Conservation (phyloP, 768 basidiomycete species). For the Tylopilus sp. region DNA sequence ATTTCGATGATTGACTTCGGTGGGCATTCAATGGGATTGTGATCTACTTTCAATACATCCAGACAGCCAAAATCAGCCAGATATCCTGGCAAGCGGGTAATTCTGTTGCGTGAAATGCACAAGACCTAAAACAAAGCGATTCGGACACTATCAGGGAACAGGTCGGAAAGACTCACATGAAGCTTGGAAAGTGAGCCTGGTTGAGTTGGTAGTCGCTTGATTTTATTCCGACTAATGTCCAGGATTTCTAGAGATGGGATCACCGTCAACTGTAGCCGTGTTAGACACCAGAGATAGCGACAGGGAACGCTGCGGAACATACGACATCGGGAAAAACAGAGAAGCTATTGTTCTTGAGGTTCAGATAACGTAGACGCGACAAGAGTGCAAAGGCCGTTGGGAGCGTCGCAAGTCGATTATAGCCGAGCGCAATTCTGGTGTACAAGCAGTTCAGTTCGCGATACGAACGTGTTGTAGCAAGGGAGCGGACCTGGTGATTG, state of each 20-base stretch:
- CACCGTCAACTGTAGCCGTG: conserved; percentile 59
- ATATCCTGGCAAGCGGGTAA: conserved; percentile 76
- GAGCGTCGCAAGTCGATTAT: conserved; percentile 77
- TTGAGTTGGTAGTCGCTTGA: conserved; percentile 71
- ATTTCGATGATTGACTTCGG: conserved; percentile 54
- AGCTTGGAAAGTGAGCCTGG: conserved; percentile 79
- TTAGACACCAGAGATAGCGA: conserved; percentile 9
- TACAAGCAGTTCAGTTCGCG: conserved; percentile 6
- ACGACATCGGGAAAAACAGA: conserved; percentile 85
- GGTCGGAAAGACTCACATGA: conserved; percentile 44
- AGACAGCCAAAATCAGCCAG: conserved; percentile 68
- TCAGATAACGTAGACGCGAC: conserved; percentile 77
- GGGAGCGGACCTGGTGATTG: conserved; percentile 56
- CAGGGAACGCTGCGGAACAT: conserved; percentile 31
- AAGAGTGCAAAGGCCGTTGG: conserved; percentile 73
- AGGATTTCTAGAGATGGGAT: conserved; percentile 90
- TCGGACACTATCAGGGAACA: neutral
- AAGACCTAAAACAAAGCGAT: conserved; percentile 58
- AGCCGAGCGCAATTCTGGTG: conserved; percentile 76
- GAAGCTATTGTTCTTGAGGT: conserved; percentile 82
- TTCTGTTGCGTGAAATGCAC: conserved; percentile 80
- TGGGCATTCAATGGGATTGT: conserved; percentile 95
- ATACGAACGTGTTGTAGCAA: conserved; percentile 3
- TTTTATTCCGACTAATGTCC: conserved; percentile 91
- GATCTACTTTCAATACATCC: conserved; percentile 79